Percentiles rank a stretch among this genome's conserved stretches.
phyloP scores from a whole-genome alignment of 805 yeast genomes.

The Pachysolen tannophilus region DNA sequence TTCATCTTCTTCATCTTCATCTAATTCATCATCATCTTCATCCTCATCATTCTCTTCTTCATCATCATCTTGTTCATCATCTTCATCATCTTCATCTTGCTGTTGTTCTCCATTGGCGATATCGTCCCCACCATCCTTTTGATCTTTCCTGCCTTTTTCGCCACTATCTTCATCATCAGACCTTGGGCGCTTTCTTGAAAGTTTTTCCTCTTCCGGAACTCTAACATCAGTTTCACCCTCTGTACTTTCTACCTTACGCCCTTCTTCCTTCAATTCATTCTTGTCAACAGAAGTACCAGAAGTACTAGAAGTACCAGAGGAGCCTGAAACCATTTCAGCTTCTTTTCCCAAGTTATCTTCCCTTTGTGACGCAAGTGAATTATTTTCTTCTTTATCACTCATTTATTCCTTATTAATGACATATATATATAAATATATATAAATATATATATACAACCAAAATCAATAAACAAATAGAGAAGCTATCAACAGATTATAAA shows the following conservation, averaged over 20 bases:
- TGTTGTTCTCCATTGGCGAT: constrained; percentile 4
- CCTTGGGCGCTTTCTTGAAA: constrained; percentile 2
- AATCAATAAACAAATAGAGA: constrained; percentile 16
- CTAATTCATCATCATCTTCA: constrained; percentile 39
- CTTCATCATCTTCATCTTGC: constrained; percentile 25
- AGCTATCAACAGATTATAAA: too few species aligned
- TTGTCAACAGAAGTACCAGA: background rate
- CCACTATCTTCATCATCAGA: constrained; percentile 6
- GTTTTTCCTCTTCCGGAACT: constrained; percentile 4
- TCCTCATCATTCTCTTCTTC: constrained; percentile 48
- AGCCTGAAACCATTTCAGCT: background rate
- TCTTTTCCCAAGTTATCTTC: background rate
- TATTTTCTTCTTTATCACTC: constrained; percentile 9
- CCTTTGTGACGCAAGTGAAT: background rate
- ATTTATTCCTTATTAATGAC: too few species aligned
- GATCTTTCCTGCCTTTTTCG: too few species aligned
- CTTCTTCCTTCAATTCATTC: too few species aligned
- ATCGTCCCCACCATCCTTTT: constrained; percentile 18
- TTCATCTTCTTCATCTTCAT: constrained; percentile 49
- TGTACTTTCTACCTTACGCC: background rate
- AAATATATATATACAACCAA: constrained; percentile 9
- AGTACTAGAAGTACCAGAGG: background rate
- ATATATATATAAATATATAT: background rate
- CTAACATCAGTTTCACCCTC: constrained; percentile 4
- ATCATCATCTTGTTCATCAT: constrained; percentile 34